These are phyloP conservation scores for Thalassiosira hispida DNA, from an alignment of 352 stramenopile species.

Conservation along the genomic window DNA sequence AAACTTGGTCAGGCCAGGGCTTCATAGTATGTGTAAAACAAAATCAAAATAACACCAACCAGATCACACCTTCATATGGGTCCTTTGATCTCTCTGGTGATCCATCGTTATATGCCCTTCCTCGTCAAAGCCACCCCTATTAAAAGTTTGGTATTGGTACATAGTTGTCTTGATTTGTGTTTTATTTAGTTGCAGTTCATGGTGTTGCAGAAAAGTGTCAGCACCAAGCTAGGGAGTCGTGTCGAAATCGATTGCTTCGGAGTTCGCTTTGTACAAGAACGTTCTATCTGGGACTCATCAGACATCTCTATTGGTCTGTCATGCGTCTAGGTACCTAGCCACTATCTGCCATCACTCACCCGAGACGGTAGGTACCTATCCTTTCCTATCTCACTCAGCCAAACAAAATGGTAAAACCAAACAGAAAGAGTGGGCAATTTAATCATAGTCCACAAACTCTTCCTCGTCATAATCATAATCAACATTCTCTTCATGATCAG, in stretches of 20 bases:
- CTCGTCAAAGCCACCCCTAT: neutral
- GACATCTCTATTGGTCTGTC: too few relatives aligned
- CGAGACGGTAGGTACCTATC: too few relatives aligned
- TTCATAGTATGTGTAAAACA: neutral
- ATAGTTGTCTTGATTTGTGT: neutral
- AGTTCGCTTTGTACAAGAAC: neutral
- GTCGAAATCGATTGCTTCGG: neutral
- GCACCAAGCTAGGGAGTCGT: neutral
- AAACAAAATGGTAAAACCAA: too few relatives aligned
- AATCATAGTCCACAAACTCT: conserved; percentile 37
- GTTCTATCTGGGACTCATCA: too few relatives aligned
- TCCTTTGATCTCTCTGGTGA: conserved; percentile 15
- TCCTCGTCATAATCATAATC: conserved; percentile 31
- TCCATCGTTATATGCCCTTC: neutral
- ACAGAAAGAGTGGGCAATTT: too few relatives aligned
- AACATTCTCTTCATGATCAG: conserved; percentile 16
- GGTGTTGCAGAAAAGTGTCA: neutral
- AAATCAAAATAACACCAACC: neutral
- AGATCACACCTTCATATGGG: conserved; percentile 26
- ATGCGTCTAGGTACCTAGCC: too few relatives aligned
- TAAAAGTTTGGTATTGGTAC: conserved; percentile 9
- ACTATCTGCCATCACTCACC: too few relatives aligned
- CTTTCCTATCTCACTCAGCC: too few relatives aligned
- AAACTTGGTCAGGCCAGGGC: neutral
- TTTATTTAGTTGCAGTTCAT: neutral